Evolutionary conservation across 2,329 filamentous ascomycete species (phyloP).

Genomic region (Fusarium redolens): DNA sequence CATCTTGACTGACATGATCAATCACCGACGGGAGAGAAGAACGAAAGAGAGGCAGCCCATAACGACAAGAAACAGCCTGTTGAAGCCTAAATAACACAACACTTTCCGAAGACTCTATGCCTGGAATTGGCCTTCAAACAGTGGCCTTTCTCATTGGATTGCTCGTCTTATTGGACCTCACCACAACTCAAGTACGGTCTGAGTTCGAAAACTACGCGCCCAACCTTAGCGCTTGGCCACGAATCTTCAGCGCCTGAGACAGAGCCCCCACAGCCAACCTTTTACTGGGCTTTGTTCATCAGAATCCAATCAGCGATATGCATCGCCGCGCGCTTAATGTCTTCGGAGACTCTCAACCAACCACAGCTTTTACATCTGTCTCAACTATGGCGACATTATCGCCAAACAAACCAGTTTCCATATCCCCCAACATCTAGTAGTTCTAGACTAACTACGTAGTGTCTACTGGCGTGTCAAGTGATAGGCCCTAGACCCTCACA

Average conservation of each 20-base stretch:
- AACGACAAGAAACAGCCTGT: neutral
- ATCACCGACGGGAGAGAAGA: neutral
- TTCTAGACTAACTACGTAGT: neutral
- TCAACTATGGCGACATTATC: slow-evolving; percentile 17
- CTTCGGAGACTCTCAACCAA: slow-evolving; percentile 41
- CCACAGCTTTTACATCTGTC: slow-evolving; percentile 20
- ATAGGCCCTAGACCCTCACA: slow-evolving; percentile 15
- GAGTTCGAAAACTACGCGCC: slow-evolving; percentile 14
- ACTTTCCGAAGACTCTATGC: neutral
- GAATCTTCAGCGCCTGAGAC: slow-evolving; percentile 10
- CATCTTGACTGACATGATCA: neutral
- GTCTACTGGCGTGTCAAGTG: slow-evolving; percentile 29
- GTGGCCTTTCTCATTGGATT: neutral
- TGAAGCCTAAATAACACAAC: slow-evolving; percentile 13
- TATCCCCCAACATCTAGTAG: neutral
- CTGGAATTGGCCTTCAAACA: neutral
- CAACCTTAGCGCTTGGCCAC: slow-evolving; percentile 18
- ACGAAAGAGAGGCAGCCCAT: slow-evolving; percentile 29
- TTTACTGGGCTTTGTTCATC: slow-evolving; percentile 11
- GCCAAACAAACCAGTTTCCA: slow-evolving; percentile 24
- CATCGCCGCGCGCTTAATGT: slow-evolving; percentile 39
- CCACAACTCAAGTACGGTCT: neutral
- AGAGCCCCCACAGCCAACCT: neutral
- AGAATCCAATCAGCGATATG: slow-evolving; percentile 34
- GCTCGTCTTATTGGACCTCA: slow-evolving; percentile 7